phyloP scores from a whole-genome alignment of 1,139 yeast genomes.

The Debaryomyces singareniensis region DNA sequence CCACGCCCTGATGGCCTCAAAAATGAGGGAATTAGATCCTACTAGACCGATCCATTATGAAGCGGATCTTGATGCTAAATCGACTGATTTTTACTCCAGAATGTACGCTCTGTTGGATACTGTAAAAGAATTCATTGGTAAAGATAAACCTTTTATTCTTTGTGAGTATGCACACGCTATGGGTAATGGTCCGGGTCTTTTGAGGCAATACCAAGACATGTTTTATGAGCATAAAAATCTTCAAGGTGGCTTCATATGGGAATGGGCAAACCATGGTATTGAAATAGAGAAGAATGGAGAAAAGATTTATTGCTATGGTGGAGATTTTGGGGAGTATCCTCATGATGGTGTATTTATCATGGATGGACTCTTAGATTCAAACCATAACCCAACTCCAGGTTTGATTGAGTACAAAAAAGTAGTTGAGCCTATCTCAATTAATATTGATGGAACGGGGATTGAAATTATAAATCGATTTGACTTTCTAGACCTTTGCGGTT shows the following conservation, averaged over 20 bases:
- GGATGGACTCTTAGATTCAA: constrained; percentile 26
- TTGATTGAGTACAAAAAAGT: constrained; percentile 21
- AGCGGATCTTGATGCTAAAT: constrained; percentile 16
- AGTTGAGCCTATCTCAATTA: constrained; percentile 18
- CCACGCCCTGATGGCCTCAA: constrained; percentile 20
- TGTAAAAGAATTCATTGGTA: constrained; percentile 13
- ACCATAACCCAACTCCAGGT: constrained; percentile 27
- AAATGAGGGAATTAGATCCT: constrained; percentile 15
- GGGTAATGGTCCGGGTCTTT: constrained; percentile 32
- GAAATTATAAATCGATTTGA: constrained; percentile 9
- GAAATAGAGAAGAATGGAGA: constrained; percentile 9
- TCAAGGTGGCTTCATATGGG: constrained; percentile 34
- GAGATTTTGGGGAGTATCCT: constrained; percentile 26
- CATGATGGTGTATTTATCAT: constrained; percentile 28
- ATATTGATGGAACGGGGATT: constrained; percentile 6
- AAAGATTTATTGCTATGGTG: constrained; percentile 22
- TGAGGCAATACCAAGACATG: constrained; percentile 23
- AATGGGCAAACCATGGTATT: constrained; percentile 32
- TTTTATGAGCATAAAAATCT: constrained; percentile 19
- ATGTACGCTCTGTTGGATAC: constrained; percentile 22
- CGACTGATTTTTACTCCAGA: constrained; percentile 21
- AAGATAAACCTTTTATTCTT: constrained; percentile 21
- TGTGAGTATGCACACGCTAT: constrained; percentile 33
- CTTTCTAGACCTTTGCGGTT: constrained; percentile 8
- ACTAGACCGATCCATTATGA: constrained; percentile 26